These are phyloP conservation scores for Trypanosoma avium DNA, from an alignment of 208 protist species.

Conservation along the genomic window DNA sequence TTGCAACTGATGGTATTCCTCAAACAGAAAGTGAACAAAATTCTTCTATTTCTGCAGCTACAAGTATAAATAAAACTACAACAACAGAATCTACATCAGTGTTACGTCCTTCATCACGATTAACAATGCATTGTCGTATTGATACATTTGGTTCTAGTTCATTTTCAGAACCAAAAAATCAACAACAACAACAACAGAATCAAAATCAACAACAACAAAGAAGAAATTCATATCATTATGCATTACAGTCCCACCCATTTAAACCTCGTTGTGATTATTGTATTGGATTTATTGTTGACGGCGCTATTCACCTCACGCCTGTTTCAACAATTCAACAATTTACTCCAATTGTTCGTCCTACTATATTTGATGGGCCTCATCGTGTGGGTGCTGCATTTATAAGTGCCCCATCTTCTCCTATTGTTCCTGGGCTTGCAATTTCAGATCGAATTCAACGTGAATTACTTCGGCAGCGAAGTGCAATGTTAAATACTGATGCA, in stretches of 20 bases:
- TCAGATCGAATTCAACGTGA: slow-evolving; percentile 71
- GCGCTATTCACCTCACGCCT: slow-evolving; percentile 70
- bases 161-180: slow-evolving; percentile 36
- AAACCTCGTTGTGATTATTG: slow-evolving; percentile 62
- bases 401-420: slow-evolving; percentile 35
- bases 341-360: slow-evolving; percentile 37
- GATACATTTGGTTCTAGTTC: slow-evolving; percentile 81
- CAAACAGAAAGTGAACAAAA: neutral
- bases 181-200: slow-evolving; percentile 13
- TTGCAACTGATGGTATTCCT: slow-evolving; percentile 37
- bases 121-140: slow-evolving; percentile 72
- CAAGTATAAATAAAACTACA: neutral
- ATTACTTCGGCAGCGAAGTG: slow-evolving; percentile 70
- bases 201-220: slow-evolving; percentile 12
- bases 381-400: slow-evolving; percentile 39
- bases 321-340: slow-evolving; percentile 59
- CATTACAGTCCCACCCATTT: slow-evolving; percentile 75
- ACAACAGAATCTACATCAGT: slow-evolving; percentile 10
- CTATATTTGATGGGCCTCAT: slow-evolving; percentile 16
- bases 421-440: slow-evolving; percentile 40
- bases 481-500: slow-evolving; percentile 64
- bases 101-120: slow-evolving; percentile 41
- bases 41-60: neutral
- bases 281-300: slow-evolving; percentile 48
- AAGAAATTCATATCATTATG: slow-evolving; percentile 56